Evolutionary conservation across 768 basidiomycete species (phyloP), one percentile per base, ranked within the genome.

Genomic region (Boletus reticulatus): DNA sequence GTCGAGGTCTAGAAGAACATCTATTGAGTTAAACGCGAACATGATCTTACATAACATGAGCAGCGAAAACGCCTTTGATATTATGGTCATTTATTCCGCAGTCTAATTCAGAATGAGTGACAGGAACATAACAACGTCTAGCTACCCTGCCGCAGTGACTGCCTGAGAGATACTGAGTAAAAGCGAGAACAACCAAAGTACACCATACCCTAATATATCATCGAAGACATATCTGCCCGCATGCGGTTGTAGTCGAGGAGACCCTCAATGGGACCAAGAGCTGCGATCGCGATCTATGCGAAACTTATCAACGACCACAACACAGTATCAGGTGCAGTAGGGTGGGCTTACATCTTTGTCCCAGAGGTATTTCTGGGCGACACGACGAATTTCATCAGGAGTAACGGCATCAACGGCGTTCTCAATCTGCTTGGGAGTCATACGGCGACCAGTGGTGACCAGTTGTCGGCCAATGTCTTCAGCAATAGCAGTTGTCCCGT

Each of bases 401-500:
- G 84, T 86, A 52, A 99, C 93, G 22, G 89, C 87, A 69, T 98
- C 94, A 43, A 98, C 84, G 24, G 93, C 92, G 53, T 80, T 80
- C 80, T 98, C 97, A 60, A 95, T 94, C 76, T 99, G 93, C 71
- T 87, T 83, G 47, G 97, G 96, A 17, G 94, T 89, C 76, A 89
- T 80, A 65, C 97, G 80, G 60, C 80, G 86, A 52, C 97, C 97
- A 59, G 86, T 93, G 34, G 96, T 98, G 57, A 99, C 92, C 57
- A 99, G 81, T 71, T 98, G 96, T 64, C 95, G 79, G n/a, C 97
- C 96, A 73, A 98, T 94, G 67, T 99, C 97, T 78, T 99, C 97
- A 34, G 97, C 96, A 58, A 95, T 83, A 50, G 94, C 93, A 32
- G 94, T 98, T 17, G 93, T 89, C n/a, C 97, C 97, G 65, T 98